Evolutionary conservation across 345 rosid genomes (phyloP).

Genomic region (Fremontodendron californicum): DNA sequence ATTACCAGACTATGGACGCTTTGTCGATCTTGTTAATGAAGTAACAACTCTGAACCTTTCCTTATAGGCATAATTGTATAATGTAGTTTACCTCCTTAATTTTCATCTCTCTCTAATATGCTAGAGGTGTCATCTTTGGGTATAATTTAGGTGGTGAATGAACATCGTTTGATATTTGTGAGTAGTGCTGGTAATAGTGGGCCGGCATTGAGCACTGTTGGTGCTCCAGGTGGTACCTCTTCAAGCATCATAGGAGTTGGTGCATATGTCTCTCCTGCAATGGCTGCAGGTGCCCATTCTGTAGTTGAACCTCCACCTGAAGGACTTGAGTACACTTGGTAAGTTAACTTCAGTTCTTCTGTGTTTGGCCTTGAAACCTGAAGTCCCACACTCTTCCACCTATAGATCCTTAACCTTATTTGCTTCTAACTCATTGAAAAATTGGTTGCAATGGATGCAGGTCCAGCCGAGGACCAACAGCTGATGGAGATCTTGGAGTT

Average conservation of each 20-base stretch:
- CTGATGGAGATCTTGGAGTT: slow-evolving; percentile 98
- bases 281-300: slow-evolving; percentile 95
- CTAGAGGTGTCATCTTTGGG: slow-evolving; percentile 12
- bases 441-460: slow-evolving; percentile 41
- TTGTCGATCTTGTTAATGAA: slow-evolving; percentile 91
- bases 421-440: slow-evolving; percentile 17
- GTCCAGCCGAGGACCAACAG: slow-evolving; percentile 98
- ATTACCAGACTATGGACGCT: slow-evolving; percentile 96
- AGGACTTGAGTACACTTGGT: slow-evolving; percentile 98
- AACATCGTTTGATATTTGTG: slow-evolving; percentile 78
- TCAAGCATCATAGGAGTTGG: slow-evolving; percentile 96
- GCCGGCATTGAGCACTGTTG: slow-evolving; percentile 91
- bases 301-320: slow-evolving; percentile 92
- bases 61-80: not conserved
- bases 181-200: slow-evolving; percentile 99
- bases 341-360: slow-evolving; percentile 20
- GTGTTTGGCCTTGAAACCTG: slow-evolving; percentile 3
- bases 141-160: slow-evolving; percentile 73
- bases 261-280: slow-evolving; percentile 96
- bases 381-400: not conserved
- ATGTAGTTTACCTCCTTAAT: not conserved
- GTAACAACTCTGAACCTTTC: slow-evolving; percentile 41
- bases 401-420: slow-evolving; percentile 8
- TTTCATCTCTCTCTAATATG: slow-evolving; percentile 19
- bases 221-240: slow-evolving; percentile 99